Conservation (phyloP, 108 stramenopile species). For the Parmales sp. region DNA sequence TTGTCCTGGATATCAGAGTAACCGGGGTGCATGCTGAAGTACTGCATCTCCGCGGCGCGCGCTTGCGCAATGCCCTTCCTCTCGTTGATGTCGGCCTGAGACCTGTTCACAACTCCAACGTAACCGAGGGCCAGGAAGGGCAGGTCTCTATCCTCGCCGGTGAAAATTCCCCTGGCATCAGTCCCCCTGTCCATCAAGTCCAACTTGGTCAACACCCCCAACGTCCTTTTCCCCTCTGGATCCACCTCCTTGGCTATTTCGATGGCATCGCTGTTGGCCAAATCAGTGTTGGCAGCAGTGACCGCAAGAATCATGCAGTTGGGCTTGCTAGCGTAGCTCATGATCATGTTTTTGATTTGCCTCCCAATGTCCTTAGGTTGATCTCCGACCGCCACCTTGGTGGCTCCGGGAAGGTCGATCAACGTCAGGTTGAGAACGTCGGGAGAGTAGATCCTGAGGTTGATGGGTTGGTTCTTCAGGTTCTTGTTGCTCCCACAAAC, state of each 20-base stretch:
- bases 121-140: slow-evolving; percentile 43
- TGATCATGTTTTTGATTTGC: slow-evolving; percentile 42
- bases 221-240: slow-evolving; percentile 34
- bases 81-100: slow-evolving; percentile 47
- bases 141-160: slow-evolving; percentile 26
- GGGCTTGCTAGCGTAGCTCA: slow-evolving; percentile 39
- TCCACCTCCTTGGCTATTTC: slow-evolving; percentile 45
- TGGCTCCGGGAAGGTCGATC: slow-evolving; percentile 15
- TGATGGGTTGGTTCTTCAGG: slow-evolving; percentile 8
- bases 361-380: slow-evolving; percentile 54
- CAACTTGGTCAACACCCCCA: slow-evolving; percentile 57
- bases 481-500: slow-evolving; percentile 37
- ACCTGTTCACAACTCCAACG: slow-evolving; percentile 52
- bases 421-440: slow-evolving; percentile 9
- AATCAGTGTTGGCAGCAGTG: slow-evolving; percentile 48
- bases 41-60: slow-evolving; percentile 30
- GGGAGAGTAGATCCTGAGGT: slow-evolving; percentile 2
- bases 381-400: slow-evolving; percentile 48
- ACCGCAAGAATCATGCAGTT: slow-evolving; percentile 54
- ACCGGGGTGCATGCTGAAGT: slow-evolving; percentile 23
- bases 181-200: slow-evolving; percentile 59
- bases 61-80: slow-evolving; percentile 25
- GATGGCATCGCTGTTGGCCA: slow-evolving; percentile 51
- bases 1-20: neutral
- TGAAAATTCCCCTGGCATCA: slow-evolving; percentile 42